These are phyloP conservation scores for Colletotrichum lindemuthianum DNA, from an alignment of 2,329 filamentous ascomycete species.

Conservation along the genomic window DNA sequence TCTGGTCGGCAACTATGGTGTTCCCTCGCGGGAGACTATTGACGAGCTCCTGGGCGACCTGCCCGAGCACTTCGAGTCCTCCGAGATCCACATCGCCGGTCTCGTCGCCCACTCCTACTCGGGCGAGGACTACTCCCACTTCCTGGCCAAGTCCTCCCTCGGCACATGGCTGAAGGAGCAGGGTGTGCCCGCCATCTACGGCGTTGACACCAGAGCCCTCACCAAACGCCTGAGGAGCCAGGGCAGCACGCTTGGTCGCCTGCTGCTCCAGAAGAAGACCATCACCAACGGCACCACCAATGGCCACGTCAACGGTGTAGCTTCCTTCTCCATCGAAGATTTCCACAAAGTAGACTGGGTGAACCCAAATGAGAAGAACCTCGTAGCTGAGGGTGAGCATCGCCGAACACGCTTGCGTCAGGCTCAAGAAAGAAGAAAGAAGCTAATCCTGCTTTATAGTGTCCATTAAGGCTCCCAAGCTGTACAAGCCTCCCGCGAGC, in stretches of 20 bases:
- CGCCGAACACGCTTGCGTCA: conserved; percentile 30
- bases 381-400: conserved; percentile 90
- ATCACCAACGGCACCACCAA: conserved; percentile 56
- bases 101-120: conserved; percentile 91
- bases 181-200: conserved; percentile 91
- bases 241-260: conserved; percentile 94
- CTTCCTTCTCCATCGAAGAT: conserved; percentile 46
- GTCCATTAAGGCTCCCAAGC: conserved; percentile 85
- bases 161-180: conserved; percentile 97
- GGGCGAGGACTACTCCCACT: conserved; percentile 95
- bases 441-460: conserved; percentile 68
- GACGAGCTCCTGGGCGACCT: conserved; percentile 87
- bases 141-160: conserved; percentile 88
- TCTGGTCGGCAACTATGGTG: conserved; percentile 96
- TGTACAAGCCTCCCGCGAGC: conserved; percentile 80
- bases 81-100: conserved; percentile 91
- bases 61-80: conserved; percentile 92
- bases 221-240: conserved; percentile 95
- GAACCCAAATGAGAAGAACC: conserved; percentile 91
- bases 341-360: conserved; percentile 90
- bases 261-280: conserved; percentile 76
- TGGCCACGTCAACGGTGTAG: conserved; percentile 38
- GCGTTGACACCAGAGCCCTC: conserved; percentile 90
- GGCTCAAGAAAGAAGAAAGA: conserved; percentile 33
- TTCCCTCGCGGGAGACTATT: conserved; percentile 85